Conservation (phyloP, 805 yeast genomes). For the Torulaspora franciscae region DNA sequence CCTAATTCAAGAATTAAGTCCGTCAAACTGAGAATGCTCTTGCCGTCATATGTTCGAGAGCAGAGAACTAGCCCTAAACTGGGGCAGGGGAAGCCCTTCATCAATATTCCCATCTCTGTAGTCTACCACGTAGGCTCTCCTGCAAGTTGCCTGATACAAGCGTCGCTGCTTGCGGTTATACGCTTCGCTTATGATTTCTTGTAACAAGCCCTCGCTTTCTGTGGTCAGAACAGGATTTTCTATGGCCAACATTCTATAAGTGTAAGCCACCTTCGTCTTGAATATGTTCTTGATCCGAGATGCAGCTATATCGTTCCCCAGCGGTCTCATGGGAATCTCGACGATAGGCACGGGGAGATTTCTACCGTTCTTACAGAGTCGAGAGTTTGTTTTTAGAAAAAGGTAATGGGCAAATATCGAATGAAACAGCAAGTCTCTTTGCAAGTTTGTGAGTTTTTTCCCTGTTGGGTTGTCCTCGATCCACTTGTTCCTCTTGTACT, state of each 20-base stretch:
- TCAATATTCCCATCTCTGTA: not conserved
- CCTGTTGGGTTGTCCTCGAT: not conserved
- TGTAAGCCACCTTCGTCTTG: slow-evolving; percentile 15
- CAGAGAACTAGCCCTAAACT: slow-evolving; percentile 8
- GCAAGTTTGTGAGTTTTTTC: not conserved
- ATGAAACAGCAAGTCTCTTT: slow-evolving; percentile 12
- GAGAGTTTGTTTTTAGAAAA: slow-evolving; percentile 18
- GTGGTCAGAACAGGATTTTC: slow-evolving; percentile 17
- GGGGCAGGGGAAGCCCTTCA: not conserved
- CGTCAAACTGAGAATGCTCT: no score
- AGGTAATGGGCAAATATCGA: slow-evolving; percentile 19
- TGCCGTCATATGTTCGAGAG: slow-evolving; percentile 4
- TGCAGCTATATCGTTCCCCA: slow-evolving; percentile 21
- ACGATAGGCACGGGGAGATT: slow-evolving; percentile 22
- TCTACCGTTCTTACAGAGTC: slow-evolving; percentile 18
- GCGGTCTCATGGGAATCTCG: slow-evolving; percentile 23
- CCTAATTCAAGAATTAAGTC: no score
- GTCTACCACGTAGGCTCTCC: slow-evolving; percentile 17
- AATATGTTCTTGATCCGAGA: slow-evolving; percentile 19
- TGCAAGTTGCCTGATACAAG: slow-evolving; percentile 20
- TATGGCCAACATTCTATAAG: slow-evolving; percentile 21
- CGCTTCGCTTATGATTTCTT: slow-evolving; percentile 11
- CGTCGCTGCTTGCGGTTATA: slow-evolving; percentile 12
- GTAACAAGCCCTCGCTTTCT: slow-evolving; percentile 12
- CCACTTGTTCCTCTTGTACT: slow-evolving; percentile 15